Evolutionary conservation across 768 basidiomycete species (phyloP).

Genomic region (Amanita molliuscula): DNA sequence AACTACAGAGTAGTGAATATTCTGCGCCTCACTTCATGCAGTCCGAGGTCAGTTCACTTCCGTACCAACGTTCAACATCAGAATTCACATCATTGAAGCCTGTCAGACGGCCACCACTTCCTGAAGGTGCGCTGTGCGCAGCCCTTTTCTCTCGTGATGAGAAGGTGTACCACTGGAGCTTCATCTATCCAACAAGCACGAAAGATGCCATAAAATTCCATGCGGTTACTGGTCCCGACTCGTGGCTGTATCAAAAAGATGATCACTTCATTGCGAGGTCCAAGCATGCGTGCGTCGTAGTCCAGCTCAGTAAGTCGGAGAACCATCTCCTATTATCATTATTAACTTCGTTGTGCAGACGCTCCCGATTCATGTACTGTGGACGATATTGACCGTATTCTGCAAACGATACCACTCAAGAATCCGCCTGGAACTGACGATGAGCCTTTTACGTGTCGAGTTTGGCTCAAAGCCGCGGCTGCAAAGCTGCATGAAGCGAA

Average conservation of each 20-base stretch:
- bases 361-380: constrained; percentile 1
- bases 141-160: constrained; percentile 3
- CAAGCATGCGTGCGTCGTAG: constrained; percentile 4
- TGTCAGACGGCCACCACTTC: constrained; percentile 2
- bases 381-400: background rate
- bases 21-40: background rate
- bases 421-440: background rate
- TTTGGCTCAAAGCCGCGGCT: background rate
- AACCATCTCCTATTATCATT: too few species aligned
- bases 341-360: background rate
- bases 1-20: background rate
- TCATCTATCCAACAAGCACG: constrained; percentile 5
- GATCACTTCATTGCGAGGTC: constrained; percentile 4
- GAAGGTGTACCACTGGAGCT: constrained; percentile 3
- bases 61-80: background rate
- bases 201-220: constrained; percentile 5
- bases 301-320: constrained; percentile 2
- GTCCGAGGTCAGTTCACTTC: background rate
- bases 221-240: constrained; percentile 3
- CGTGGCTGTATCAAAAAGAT: constrained; percentile 4
- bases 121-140: constrained; percentile 1
- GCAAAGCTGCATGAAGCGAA: constrained; percentile 1
- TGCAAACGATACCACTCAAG: background rate
- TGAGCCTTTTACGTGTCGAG: constrained; percentile 5
- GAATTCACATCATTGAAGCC: background rate